Conservation (phyloP, 108 stramenopile species). For the Skeletonema potamos region DNA sequence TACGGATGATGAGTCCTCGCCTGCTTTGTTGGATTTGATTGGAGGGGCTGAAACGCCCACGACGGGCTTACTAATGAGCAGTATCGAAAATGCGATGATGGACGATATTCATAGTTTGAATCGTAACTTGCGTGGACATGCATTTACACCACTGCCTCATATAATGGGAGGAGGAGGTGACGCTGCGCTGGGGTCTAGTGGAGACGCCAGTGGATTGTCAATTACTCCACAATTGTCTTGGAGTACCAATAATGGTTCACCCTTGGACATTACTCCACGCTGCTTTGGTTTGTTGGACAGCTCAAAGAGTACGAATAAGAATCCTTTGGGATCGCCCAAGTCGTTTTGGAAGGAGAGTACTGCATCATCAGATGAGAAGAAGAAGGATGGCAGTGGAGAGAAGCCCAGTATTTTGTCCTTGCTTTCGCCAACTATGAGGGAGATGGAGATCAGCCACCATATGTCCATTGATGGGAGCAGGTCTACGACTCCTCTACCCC, state of each 20-base stretch:
- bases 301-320: slow-evolving; percentile 33
- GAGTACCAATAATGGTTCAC: slow-evolving; percentile 59
- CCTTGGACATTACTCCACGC: slow-evolving; percentile 27
- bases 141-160: slow-evolving; percentile 80
- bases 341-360: slow-evolving; percentile 53
- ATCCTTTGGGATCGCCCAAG: slow-evolving; percentile 44
- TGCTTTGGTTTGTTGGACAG: slow-evolving; percentile 45
- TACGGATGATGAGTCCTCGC: slow-evolving; percentile 17
- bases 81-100: slow-evolving; percentile 49
- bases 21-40: slow-evolving; percentile 41
- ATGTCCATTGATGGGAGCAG: slow-evolving; percentile 47
- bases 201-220: slow-evolving; percentile 5
- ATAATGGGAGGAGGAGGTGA: slow-evolving; percentile 34
- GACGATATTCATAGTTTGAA: slow-evolving; percentile 71
- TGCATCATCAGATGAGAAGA: slow-evolving; percentile 56
- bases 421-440: slow-evolving; percentile 55
- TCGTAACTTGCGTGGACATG: slow-evolving; percentile 73
- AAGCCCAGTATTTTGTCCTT: slow-evolving; percentile 57
- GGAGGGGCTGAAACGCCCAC: slow-evolving; percentile 40
- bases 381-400: slow-evolving; percentile 38
- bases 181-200: not conserved
- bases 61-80: slow-evolving; percentile 33
- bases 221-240: slow-evolving; percentile 71
- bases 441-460: slow-evolving; percentile 29
- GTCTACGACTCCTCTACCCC: slow-evolving; percentile 71